Evolutionary conservation across 2,329 filamentous ascomycete genomes (phyloP).

Genomic region (Phialophora expanda): DNA sequence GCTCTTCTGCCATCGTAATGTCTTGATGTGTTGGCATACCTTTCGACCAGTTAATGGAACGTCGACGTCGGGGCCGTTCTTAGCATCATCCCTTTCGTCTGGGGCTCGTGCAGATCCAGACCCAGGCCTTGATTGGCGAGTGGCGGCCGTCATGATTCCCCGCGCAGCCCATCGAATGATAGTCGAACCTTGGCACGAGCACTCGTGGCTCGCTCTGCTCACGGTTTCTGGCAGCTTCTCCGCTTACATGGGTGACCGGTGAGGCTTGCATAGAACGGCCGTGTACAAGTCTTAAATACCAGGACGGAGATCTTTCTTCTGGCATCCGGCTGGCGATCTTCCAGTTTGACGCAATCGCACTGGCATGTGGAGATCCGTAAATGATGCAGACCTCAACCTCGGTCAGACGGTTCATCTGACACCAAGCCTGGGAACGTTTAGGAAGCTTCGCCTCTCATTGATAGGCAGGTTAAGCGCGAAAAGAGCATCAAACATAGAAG

Average conservation of each 20-base stretch:
- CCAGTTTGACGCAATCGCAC: conserved; percentile 29
- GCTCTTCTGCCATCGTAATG: conserved; percentile 37
- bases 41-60: conserved; percentile 38
- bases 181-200: conserved; percentile 2
- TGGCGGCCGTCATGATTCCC: conserved; percentile 18
- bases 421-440: not conserved
- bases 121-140: conserved; percentile 31
- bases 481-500: conserved; percentile 7
- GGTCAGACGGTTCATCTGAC: not conserved
- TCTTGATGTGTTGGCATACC: conserved; percentile 40
- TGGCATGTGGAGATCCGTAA: conserved; percentile 30
- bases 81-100: conserved; percentile 30
- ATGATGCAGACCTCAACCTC: conserved; percentile 16
- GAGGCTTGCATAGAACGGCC: conserved; percentile 23
- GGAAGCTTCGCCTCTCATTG: not conserved
- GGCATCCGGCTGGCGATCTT: conserved; percentile 24
- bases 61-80: conserved; percentile 35
- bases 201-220: conserved; percentile 20
- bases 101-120: conserved; percentile 35
- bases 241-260: conserved; percentile 32
- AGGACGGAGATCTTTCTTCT: not conserved
- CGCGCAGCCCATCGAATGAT: conserved; percentile 24
- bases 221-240: conserved; percentile 22
- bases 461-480: conserved; percentile 30
- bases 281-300: not conserved